A percentile compares a stretch with the other conserved stretches of the same genome.
These are phyloP conservation scores for Fomitopsis betulina DNA, from an alignment of 1,284 basidiomycete genomes.

Conservation along the genomic window DNA sequence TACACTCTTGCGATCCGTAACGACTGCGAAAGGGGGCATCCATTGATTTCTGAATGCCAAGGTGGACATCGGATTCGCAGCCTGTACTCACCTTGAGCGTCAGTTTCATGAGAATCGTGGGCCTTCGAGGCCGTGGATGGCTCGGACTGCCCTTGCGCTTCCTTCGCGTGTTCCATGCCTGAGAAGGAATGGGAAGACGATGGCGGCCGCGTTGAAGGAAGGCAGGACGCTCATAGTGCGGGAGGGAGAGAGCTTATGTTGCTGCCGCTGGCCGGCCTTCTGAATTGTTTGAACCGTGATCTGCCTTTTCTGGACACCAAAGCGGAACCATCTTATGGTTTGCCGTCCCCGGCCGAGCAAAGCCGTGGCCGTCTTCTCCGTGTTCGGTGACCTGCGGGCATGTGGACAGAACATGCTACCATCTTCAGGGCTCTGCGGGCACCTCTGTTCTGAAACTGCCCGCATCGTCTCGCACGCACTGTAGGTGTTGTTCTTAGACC, in stretches of 20 bases:
- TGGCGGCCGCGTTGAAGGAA: too few relatives aligned
- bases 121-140: background rate
- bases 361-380: too few relatives aligned
- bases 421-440: too few relatives aligned
- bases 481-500: too few relatives aligned
- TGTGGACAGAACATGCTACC: too few relatives aligned
- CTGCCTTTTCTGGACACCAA: conserved; percentile 8
- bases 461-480: too few relatives aligned
- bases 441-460: too few relatives aligned
- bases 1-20: background rate
- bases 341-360: background rate
- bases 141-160: background rate
- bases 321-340: background rate
- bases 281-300: conserved; percentile 10
- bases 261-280: background rate
- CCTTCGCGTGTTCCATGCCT: background rate
- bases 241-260: background rate
- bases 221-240: background rate
- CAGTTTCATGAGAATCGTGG: background rate
- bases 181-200: background rate
- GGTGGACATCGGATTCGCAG: background rate
- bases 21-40: background rate
- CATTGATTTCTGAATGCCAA: background rate
- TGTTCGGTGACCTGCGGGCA: too few relatives aligned
- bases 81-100: background rate